A percentile compares a stretch with the other conserved stretches of the same genome.
These are phyloP conservation scores for Cutaneotrichosporon cyanovorans DNA, from an alignment of 1,284 basidiomycete species.

Conservation along the genomic window DNA sequence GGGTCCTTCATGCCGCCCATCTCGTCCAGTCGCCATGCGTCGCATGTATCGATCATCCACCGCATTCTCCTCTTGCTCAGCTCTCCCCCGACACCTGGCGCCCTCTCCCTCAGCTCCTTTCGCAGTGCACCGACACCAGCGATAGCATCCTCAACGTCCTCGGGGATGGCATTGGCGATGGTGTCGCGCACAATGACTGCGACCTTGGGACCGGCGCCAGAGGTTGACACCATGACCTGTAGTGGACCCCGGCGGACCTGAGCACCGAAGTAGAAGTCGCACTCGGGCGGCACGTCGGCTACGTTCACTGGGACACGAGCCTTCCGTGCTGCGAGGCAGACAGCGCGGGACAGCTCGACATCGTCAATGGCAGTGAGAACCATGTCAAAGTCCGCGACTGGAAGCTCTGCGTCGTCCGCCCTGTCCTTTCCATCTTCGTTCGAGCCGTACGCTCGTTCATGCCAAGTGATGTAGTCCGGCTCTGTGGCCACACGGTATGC, in stretches of 20 bases:
- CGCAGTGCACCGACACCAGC: constrained; percentile 59
- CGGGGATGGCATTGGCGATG: constrained; percentile 66
- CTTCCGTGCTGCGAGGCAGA: constrained; percentile 64
- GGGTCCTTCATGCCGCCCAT: constrained; percentile 39
- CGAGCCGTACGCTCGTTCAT: constrained; percentile 57
- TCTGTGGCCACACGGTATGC: constrained; percentile 44
- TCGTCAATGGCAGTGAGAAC: constrained; percentile 93
- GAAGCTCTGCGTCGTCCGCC: constrained; percentile 20
- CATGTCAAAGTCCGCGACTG: constrained; percentile 61
- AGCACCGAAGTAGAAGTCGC: constrained; percentile 98
- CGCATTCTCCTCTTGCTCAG: constrained; percentile 62
- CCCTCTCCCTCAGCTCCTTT: constrained; percentile 47
- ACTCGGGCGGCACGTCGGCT: constrained; percentile 87
- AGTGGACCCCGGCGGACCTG: constrained; percentile 84
- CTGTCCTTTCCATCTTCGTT: constrained; percentile 14
- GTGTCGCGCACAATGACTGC: constrained; percentile 71
- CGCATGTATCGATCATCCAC: constrained; percentile 91
- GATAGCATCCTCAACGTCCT: constrained; percentile 69
- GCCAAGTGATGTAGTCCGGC: constrained; percentile 58
- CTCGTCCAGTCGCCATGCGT: constrained; percentile 54
- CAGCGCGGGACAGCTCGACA: constrained; percentile 58
- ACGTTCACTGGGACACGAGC: constrained; percentile 82
- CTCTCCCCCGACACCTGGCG: constrained; percentile 51
- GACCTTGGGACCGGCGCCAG: constrained; percentile 81
- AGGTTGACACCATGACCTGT: constrained; percentile 93